A percentile compares a stretch with the other conserved stretches of the same genome.
phyloP scores from a whole-genome alignment of 495 filamentous ascomycete species.

The Eremomyces bilateralis region DNA sequence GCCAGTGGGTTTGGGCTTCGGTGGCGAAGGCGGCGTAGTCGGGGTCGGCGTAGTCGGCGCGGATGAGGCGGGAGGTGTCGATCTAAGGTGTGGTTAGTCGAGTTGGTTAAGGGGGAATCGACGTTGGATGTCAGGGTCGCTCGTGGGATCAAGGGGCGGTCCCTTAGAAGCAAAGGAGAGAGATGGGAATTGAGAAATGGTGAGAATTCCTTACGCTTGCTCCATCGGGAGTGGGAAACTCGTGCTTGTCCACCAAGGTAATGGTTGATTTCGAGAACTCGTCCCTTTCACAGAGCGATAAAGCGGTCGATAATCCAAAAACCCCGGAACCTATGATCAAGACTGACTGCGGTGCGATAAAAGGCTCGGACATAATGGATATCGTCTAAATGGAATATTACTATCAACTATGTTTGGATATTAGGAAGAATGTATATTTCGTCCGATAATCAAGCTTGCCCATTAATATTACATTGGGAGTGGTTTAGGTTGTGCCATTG shows the following conservation, averaged over 20 bases:
- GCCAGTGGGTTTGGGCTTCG: conserved; percentile 49
- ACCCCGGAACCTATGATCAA: conserved; percentile 18
- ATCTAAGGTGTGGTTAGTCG: too few relatives aligned
- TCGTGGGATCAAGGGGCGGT: not conserved
- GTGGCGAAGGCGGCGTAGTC: conserved; percentile 49
- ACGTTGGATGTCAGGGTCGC: not conserved
- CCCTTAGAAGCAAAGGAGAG: not conserved
- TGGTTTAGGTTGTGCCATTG: too few relatives aligned
- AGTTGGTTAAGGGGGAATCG: too few relatives aligned
- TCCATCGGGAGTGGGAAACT: conserved; percentile 14
- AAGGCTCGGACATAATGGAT: too few relatives aligned
- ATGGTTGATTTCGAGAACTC: conserved; percentile 10
- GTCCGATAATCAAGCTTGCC: too few relatives aligned
- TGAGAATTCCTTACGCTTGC: conserved; percentile 2
- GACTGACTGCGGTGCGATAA: conserved; percentile 14
- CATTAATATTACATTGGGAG: too few relatives aligned
- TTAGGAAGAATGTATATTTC: too few relatives aligned
- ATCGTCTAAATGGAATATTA: too few relatives aligned
- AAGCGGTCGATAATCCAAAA: conserved; percentile 18
- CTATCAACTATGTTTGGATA: too few relatives aligned
- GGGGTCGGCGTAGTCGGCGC: conserved; percentile 58
- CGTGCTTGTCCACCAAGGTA: conserved; percentile 13
- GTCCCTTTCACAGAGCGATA: conserved; percentile 9
- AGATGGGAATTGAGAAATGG: not conserved
- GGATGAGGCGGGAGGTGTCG: conserved; percentile 25